phyloP scores from a whole-genome alignment of 1,284 basidiomycete species.

The Pseudozyma pruni region DNA sequence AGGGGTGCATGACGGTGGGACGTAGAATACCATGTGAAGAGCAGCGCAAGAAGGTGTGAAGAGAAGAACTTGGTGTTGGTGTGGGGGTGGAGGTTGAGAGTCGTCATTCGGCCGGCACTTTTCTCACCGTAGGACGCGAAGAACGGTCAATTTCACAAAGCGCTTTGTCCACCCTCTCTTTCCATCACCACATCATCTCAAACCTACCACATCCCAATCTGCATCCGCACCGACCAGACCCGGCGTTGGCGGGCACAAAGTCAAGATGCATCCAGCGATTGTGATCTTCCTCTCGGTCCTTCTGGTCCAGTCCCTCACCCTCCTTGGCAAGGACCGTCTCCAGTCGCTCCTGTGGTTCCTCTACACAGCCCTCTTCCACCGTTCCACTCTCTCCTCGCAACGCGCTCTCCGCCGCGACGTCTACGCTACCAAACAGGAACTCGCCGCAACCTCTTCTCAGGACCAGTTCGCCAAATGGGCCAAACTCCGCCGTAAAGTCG shows the following conservation, averaged over 20 bases:
- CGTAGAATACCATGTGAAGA: no score
- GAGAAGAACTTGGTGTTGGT: no score
- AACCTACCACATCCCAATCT: background rate
- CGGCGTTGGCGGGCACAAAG: background rate
- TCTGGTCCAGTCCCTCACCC: slow-evolving; percentile 32
- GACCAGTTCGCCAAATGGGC: slow-evolving; percentile 99
- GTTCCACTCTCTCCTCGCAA: slow-evolving; percentile 35
- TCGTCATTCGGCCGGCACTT: slow-evolving; percentile 25
- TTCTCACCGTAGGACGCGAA: slow-evolving; percentile 10
- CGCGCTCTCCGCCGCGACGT: slow-evolving; percentile 50
- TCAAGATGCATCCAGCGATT: slow-evolving; percentile 56
- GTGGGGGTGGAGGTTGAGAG: slow-evolving; percentile 10
- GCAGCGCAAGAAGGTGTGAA: background rate
- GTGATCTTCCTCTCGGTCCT: slow-evolving; percentile 52
- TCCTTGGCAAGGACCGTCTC: slow-evolving; percentile 47
- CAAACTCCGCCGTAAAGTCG: slow-evolving; percentile 86
- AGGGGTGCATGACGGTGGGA: no score
- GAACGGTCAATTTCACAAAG: background rate
- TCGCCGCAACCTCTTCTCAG: slow-evolving; percentile 89
- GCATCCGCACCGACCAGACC: background rate
- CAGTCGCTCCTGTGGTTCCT: slow-evolving; percentile 27
- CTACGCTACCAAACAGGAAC: slow-evolving; percentile 79
- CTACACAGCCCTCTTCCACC: slow-evolving; percentile 44
- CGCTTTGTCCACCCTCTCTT: slow-evolving; percentile 22
- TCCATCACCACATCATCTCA: background rate